Percentiles rank a stretch among this genome's conserved stretches.
phyloP scores from a whole-genome alignment of 2,329 filamentous ascomycete genomes.

The Exophiala dermatitidis region DNA sequence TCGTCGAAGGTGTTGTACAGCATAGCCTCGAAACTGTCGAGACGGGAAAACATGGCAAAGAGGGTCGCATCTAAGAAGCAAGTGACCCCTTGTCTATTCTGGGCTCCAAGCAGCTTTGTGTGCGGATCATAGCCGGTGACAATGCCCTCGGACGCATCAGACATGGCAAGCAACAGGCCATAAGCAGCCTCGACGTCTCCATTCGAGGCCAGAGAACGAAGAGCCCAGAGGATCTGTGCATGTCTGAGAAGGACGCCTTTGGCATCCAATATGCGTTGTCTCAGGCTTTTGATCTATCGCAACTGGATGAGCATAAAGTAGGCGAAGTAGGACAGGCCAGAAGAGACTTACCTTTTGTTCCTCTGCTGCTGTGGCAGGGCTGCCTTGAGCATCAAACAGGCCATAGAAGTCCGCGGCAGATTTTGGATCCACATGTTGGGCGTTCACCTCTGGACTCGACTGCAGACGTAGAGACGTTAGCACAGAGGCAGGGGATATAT shows the following conservation, averaged over 20 bases:
- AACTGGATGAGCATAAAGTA: slow-evolving; percentile 2
- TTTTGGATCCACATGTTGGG: slow-evolving; percentile 14
- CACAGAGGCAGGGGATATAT: slow-evolving; percentile 5
- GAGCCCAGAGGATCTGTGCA: slow-evolving; percentile 56
- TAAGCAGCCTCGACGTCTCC: slow-evolving; percentile 68
- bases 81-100: slow-evolving; percentile 80
- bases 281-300: slow-evolving; percentile 45
- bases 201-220: slow-evolving; percentile 56
- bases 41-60: slow-evolving; percentile 89
- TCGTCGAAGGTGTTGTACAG: slow-evolving; percentile 72
- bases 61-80: slow-evolving; percentile 88
- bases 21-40: slow-evolving; percentile 89
- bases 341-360: slow-evolving; percentile 20
- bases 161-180: slow-evolving; percentile 67
- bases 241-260: slow-evolving; percentile 53
- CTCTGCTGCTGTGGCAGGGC: slow-evolving; percentile 11
- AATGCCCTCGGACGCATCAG: slow-evolving; percentile 72
- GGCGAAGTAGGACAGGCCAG: not conserved
- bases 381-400: slow-evolving; percentile 18
- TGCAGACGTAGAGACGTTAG: slow-evolving; percentile 15
- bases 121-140: slow-evolving; percentile 67
- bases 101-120: slow-evolving; percentile 70
- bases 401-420: slow-evolving; percentile 25
- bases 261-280: slow-evolving; percentile 45
- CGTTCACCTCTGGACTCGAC: slow-evolving; percentile 17